Percentiles rank a stretch among this genome's conserved stretches.
These are phyloP conservation scores for Ogataea pignaliae DNA, from an alignment of 805 yeast genomes.

Conservation along the genomic window DNA sequence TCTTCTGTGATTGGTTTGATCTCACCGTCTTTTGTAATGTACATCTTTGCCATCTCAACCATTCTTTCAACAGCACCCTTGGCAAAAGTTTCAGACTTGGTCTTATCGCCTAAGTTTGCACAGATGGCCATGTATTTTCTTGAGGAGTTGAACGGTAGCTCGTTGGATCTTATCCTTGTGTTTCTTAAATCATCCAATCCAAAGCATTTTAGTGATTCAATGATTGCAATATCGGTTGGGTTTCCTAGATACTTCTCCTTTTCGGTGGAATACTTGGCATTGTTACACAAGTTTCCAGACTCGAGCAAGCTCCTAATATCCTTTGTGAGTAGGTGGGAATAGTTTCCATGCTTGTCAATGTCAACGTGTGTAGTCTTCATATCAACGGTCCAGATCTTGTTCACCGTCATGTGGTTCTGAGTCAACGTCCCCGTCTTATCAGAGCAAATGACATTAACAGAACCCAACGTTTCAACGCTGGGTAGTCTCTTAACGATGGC, in stretches of 20 bases:
- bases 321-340: conserved; percentile 43
- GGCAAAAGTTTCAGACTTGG: conserved; percentile 56
- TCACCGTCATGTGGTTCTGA: conserved; percentile 86
- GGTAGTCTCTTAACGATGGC: conserved; percentile 95
- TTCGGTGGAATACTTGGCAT: conserved; percentile 64
- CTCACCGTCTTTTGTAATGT: conserved; percentile 55
- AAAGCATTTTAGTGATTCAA: conserved; percentile 69
- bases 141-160: conserved; percentile 77
- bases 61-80: conserved; percentile 91
- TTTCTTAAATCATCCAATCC: conserved; percentile 68
- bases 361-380: conserved; percentile 34
- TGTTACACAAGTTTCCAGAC: conserved; percentile 71
- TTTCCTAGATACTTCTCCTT: conserved; percentile 76
- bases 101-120: conserved; percentile 53
- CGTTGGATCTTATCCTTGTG: conserved; percentile 55
- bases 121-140: conserved; percentile 91
- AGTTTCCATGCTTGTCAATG: conserved; percentile 42
- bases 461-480: conserved; percentile 91
- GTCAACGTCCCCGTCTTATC: conserved; percentile 92
- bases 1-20: conserved; percentile 53
- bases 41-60: conserved; percentile 54
- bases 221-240: conserved; percentile 90
- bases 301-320: conserved; percentile 56
- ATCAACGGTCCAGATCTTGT: conserved; percentile 75
- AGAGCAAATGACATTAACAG: conserved; percentile 88